phyloP scores from a whole-genome alignment of 2,329 filamentous ascomycete genomes.

The Raffaelea deltoideospora region DNA sequence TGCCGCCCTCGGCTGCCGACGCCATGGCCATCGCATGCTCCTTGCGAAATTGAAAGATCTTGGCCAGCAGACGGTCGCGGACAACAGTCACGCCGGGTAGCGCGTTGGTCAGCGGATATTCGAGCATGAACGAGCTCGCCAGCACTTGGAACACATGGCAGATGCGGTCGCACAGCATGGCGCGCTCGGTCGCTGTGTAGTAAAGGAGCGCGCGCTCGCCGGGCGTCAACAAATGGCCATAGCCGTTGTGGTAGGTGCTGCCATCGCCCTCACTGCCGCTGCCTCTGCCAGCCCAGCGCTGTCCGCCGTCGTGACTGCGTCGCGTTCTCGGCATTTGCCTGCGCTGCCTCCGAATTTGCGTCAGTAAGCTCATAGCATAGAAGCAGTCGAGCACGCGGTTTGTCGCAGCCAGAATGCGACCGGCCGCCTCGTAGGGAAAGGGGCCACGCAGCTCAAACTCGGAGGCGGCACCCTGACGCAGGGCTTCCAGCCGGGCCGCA shows the following conservation, averaged over 20 bases:
- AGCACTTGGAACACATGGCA: constrained; percentile 79
- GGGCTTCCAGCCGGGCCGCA: constrained; percentile 54
- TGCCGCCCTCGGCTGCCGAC: constrained; percentile 16
- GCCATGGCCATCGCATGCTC: constrained; percentile 29
- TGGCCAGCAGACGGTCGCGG: constrained; percentile 69
- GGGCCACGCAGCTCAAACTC: constrained; percentile 84
- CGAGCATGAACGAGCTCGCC: constrained; percentile 83
- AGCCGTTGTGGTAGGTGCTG: too few relatives aligned
- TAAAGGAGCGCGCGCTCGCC: constrained; percentile 70
- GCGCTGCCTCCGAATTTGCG: constrained; percentile 55
- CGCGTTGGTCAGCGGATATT: constrained; percentile 83
- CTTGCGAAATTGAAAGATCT: constrained; percentile 75
- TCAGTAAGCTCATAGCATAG: constrained; percentile 89
- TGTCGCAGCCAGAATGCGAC: constrained; percentile 62
- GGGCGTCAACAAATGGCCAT: too few relatives aligned
- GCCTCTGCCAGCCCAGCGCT: too few relatives aligned
- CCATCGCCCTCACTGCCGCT: too few relatives aligned
- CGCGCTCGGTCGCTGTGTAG: constrained; percentile 66
- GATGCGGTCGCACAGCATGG: constrained; percentile 71
- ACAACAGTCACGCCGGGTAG: constrained; percentile 70
- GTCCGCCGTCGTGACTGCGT: too few relatives aligned
- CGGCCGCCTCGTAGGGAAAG: constrained; percentile 62
- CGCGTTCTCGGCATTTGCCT: too few relatives aligned
- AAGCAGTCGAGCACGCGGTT: constrained; percentile 82
- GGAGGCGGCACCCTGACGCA: constrained; percentile 57